Evolutionary conservation across 352 stramenopile species (phyloP), one percentile per base, ranked within the genome.

Genomic region (Saprolegnia diclina): DNA sequence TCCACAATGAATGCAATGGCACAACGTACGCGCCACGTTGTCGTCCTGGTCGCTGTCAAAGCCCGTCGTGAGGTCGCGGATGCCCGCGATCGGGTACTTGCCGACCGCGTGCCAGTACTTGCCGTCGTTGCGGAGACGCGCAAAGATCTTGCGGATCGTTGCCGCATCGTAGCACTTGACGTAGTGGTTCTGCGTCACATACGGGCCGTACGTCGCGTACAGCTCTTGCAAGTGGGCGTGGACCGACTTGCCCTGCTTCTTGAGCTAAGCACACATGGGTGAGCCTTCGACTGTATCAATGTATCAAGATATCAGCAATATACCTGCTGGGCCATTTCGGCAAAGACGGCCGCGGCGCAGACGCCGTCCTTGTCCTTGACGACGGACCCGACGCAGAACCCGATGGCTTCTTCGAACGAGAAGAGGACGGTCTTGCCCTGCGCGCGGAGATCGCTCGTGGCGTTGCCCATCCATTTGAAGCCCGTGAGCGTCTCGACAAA

Each of bases 361-460:
- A 99, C 89, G 9, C 97, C 97, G 78, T 99, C 97, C 87, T 99
- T 99, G 76, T 99, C 97, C 71, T 96, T 96, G 29, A 99, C 89
- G 2, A 98, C 78, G 72, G 98, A 91, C 26, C 96, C 96, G 18
- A 98, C 91, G 57, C 93, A 98, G 73, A 99, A 99, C 22, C 97
- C 97, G 67, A 99, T 99, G 18, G 97, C 97, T 77, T 99, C 97
- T 85, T 99, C 97, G 71, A 98, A 99, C 18, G 90, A 89, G 72
- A 99, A 98, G 35, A 99, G 72, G 65, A 98, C 91, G 22, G 74
- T 87, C 72, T 98, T 97, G 54, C 92, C 96, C 64, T 90, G 75
- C 14, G 82, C 73, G 55, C 89, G 79, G 52, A 96, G 71, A 40
- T 95, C 85, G 22, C 67, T 70, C 16, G 87, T 90, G 72, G 90